A percentile compares a stretch with the other conserved stretches of the same genome.
phyloP scores from a whole-genome alignment of 208 protist species.

The Blastocrithidia nonstop region DNA sequence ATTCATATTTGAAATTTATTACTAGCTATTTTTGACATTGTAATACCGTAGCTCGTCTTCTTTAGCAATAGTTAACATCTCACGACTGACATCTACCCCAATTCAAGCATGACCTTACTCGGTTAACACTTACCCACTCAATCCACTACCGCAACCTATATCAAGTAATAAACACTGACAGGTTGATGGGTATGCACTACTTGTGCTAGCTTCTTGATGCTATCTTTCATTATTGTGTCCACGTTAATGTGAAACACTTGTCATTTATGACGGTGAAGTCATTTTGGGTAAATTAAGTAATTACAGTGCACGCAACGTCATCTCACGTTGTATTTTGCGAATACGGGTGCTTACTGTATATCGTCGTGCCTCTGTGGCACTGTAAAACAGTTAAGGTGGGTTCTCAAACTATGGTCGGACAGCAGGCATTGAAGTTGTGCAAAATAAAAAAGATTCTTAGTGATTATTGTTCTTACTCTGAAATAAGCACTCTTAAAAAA shows the following conservation, averaged over 20 bases:
- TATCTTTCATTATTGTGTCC: no score
- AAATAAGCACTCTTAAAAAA: conserved; percentile 3
- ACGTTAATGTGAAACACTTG: no score
- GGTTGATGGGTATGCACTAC: conserved; percentile 1
- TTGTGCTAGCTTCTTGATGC: no score
- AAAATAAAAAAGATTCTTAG: conserved; percentile 1
- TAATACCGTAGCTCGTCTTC: conserved; percentile 60
- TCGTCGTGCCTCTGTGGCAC: conserved; percentile 84
- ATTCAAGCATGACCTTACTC: conserved; percentile 92
- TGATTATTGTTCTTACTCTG: conserved; percentile 1
- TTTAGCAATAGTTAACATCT: conserved; percentile 90
- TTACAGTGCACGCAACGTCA: conserved; percentile 96
- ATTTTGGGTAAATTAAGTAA: conserved; percentile 84
- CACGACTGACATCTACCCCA: conserved; percentile 92
- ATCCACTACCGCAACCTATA: conserved; percentile 96
- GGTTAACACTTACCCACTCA: conserved; percentile 93
- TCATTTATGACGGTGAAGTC: conserved; percentile 2
- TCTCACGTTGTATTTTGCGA: conserved; percentile 92
- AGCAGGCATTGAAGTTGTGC: conserved; percentile 24
- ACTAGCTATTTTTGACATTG: background rate
- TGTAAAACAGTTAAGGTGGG: conserved; percentile 94
- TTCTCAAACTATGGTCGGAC: conserved; percentile 84
- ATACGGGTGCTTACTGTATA: conserved; percentile 94
- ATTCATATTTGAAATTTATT: no score
- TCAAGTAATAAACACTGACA: conserved; percentile 88